Conservation (phyloP, 352 stramenopile species). For the Globisporangium apiculatum region DNA sequence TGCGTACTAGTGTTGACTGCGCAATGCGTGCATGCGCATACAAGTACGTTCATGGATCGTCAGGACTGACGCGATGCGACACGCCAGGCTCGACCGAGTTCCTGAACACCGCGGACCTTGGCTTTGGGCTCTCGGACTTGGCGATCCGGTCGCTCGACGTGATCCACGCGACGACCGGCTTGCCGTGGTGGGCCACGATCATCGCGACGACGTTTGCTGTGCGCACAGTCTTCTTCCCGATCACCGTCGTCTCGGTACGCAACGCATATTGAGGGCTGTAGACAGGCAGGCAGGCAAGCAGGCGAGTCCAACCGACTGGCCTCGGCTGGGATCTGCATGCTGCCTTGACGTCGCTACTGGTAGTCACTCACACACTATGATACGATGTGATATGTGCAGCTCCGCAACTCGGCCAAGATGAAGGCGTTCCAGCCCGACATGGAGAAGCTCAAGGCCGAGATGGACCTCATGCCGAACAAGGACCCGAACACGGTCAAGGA, state of each 20-base stretch:
- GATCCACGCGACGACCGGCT: conserved; percentile 70
- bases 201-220: conserved; percentile 74
- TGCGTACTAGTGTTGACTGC: conserved; percentile 3
- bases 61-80: neutral
- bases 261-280: neutral
- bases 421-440: conserved; percentile 78
- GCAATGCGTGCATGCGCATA: neutral
- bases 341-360: neutral
- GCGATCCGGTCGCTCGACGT: conserved; percentile 67
- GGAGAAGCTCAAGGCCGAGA: conserved; percentile 70
- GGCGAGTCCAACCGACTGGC: no score
- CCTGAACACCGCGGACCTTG: conserved; percentile 49
- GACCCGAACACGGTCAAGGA: conserved; percentile 43
- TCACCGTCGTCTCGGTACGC: conserved; percentile 73
- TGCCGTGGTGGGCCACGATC: conserved; percentile 87
- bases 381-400: conserved; percentile 16
- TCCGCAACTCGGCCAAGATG: conserved; percentile 83
- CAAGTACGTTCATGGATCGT: no score
- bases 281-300: neutral
- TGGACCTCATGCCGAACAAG: conserved; percentile 38
- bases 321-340: no score
- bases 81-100: conserved; percentile 38
- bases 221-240: conserved; percentile 62
- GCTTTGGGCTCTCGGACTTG: conserved; percentile 64
- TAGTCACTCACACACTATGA: neutral